Percentiles rank a stretch among this genome's conserved stretches.
These are phyloP conservation scores for Neospermospora avenae DNA, from an alignment of 2,329 filamentous ascomycete genomes.

Conservation along the genomic window DNA sequence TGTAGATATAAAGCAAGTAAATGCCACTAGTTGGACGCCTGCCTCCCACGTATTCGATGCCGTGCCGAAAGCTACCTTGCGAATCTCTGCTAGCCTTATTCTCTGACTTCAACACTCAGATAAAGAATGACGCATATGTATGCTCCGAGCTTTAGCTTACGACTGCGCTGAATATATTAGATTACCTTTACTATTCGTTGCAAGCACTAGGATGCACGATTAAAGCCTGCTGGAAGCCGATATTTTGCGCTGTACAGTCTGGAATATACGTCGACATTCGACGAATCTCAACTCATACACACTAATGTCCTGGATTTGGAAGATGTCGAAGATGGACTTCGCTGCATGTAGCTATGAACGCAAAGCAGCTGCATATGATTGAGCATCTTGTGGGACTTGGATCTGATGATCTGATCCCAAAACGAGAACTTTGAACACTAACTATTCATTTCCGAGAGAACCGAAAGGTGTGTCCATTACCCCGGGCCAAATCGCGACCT, in stretches of 20 bases:
- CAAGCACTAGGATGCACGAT: neutral
- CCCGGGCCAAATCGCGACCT: neutral
- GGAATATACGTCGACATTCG: neutral
- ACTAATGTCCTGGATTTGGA: neutral
- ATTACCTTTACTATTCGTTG: neutral
- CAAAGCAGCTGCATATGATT: neutral
- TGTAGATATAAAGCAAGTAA: constrained; percentile 1
- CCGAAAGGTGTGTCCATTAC: neutral
- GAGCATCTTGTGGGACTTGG: neutral
- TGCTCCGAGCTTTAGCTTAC: constrained; percentile 8
- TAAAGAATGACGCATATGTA: neutral
- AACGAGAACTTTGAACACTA: neutral
- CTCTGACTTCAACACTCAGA: constrained; percentile 8
- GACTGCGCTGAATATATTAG: neutral
- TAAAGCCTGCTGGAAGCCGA: neutral
- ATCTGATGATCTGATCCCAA: constrained; percentile 9
- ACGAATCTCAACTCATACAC: neutral
- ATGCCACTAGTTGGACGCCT: constrained; percentile 5
- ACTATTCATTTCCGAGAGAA: neutral
- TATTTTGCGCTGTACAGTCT: constrained; percentile 1
- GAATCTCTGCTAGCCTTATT: neutral
- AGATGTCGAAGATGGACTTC: constrained; percentile 5
- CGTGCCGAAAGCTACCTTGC: neutral
- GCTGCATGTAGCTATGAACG: constrained; percentile 5
- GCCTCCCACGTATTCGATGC: neutral